A percentile compares a stretch with the other conserved stretches of the same genome.
These are phyloP conservation scores for Albizia julibrissin DNA, from an alignment of 306 rosid species.

Conservation along the genomic window DNA sequence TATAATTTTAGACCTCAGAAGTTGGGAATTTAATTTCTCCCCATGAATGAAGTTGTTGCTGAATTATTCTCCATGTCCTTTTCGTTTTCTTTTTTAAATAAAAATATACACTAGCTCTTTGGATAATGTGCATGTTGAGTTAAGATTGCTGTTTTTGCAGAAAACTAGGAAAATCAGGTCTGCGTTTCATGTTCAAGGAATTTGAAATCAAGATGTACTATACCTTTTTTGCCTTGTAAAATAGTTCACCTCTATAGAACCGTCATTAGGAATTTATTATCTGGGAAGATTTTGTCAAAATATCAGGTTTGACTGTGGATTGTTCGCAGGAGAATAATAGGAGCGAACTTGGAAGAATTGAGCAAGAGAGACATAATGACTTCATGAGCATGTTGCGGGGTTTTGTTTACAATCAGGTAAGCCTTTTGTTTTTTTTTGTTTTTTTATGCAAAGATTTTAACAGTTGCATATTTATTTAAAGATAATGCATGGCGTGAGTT, in stretches of 20 bases:
- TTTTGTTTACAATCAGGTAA: conserved; percentile 24
- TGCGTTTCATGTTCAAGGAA: neutral
- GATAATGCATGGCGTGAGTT: neutral
- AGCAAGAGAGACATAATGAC: conserved; percentile 22
- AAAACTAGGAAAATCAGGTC: neutral
- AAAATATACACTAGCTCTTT: neutral
- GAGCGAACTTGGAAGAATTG: conserved; percentile 26
- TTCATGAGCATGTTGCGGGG: conserved; percentile 12
- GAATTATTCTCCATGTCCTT: neutral
- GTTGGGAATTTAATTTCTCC: neutral
- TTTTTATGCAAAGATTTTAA: neutral
- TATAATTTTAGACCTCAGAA: neutral
- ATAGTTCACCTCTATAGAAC: neutral
- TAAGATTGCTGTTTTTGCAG: neutral
- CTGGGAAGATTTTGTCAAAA: neutral
- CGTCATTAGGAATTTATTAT: neutral
- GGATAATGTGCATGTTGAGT: neutral
- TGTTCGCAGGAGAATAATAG: conserved; percentile 25
- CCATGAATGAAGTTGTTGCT: neutral
- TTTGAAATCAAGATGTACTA: neutral
- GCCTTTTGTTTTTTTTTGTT: neutral
- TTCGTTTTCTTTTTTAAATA: no score
- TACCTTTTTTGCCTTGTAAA: neutral
- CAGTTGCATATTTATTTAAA: neutral
- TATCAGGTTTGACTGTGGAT: neutral